These are phyloP conservation scores for Naumovozyma dairenensis DNA, from an alignment of 805 yeast genomes.

Conservation along the genomic window DNA sequence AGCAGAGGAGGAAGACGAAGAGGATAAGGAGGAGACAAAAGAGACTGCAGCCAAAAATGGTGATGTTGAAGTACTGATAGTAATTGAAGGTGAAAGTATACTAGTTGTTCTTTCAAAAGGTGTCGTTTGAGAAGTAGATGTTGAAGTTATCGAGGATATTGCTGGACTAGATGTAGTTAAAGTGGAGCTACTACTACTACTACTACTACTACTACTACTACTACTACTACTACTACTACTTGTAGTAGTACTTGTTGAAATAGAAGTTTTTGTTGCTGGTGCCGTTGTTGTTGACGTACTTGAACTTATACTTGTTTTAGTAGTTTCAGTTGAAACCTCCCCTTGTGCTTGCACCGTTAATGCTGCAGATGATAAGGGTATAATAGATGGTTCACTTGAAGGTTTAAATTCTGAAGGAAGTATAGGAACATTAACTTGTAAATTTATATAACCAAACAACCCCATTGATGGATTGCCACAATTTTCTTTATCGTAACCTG, in stretches of 20 bases:
- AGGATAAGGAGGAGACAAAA: too few relatives aligned
- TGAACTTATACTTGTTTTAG: slow-evolving; percentile 1
- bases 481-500: slow-evolving; percentile 20
- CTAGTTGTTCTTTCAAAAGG: background rate
- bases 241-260: slow-evolving; percentile 5
- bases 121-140: slow-evolving; percentile 1
- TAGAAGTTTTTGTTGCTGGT: slow-evolving; percentile 3
- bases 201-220: too few relatives aligned
- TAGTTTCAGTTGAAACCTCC: slow-evolving; percentile 2
- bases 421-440: slow-evolving; percentile 5
- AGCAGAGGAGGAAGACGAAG: too few relatives aligned
- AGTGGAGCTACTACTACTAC: too few relatives aligned
- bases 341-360: slow-evolving; percentile 1
- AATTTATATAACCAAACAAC: slow-evolving; percentile 18
- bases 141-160: slow-evolving; percentile 4
- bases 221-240: slow-evolving; percentile 4
- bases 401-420: background rate
- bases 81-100: background rate
- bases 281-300: slow-evolving; percentile 4
- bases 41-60: too few relatives aligned
- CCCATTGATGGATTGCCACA: slow-evolving; percentile 17
- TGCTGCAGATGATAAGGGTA: slow-evolving; percentile 1
- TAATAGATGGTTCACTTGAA: slow-evolving; percentile 1
- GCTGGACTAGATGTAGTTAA: slow-evolving; percentile 6
- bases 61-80: background rate